Evolutionary conservation across 2,329 filamentous ascomycete genomes (phyloP).

Genomic region (Pseudocercospora cruenta): DNA sequence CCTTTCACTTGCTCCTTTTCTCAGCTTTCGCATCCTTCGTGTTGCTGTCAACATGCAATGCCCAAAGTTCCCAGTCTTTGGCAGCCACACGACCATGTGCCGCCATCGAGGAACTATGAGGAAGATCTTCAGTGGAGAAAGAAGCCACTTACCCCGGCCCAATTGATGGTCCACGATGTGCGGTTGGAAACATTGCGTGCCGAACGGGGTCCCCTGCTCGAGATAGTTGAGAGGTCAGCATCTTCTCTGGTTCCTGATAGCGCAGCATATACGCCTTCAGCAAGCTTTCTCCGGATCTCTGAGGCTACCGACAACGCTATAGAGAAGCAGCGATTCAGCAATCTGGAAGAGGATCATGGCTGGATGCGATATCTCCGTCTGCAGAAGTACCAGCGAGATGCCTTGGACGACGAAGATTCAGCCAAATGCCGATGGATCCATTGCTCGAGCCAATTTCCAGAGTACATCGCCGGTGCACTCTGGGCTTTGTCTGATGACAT

Average conservation of each 20-base stretch:
- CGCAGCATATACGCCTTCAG: slow-evolving; percentile 28
- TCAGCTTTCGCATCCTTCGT: not conserved
- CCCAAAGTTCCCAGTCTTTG: slow-evolving; percentile 14
- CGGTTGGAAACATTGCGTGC: slow-evolving; percentile 39
- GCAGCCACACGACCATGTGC: slow-evolving; percentile 14
- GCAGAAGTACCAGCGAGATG: slow-evolving; percentile 36
- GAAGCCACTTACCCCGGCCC: slow-evolving; percentile 45
- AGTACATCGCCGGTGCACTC: slow-evolving; percentile 38
- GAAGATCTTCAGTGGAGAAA: slow-evolving; percentile 43
- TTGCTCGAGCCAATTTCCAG: slow-evolving; percentile 47
- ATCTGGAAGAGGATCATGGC: slow-evolving; percentile 46
- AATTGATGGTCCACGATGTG: slow-evolving; percentile 46
- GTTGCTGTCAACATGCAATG: slow-evolving; percentile 22
- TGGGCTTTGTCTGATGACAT: slow-evolving; percentile 32
- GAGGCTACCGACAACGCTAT: slow-evolving; percentile 39
- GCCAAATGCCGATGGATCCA: slow-evolving; percentile 49
- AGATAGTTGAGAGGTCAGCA: slow-evolving; percentile 43
- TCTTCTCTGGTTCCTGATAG: slow-evolving; percentile 41
- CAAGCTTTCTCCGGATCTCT: slow-evolving; percentile 26
- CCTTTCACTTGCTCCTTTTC: not conserved
- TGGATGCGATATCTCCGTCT: slow-evolving; percentile 47
- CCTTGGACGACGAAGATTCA: slow-evolving; percentile 34
- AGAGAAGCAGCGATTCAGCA: slow-evolving; percentile 41
- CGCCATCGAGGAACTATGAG: slow-evolving; percentile 36
- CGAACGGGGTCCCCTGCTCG: slow-evolving; percentile 42